Evolutionary conservation across 2,329 filamentous ascomycete genomes (phyloP), one percentile per base, ranked within the genome.

Genomic region (Penicillium fuscoglaucum): DNA sequence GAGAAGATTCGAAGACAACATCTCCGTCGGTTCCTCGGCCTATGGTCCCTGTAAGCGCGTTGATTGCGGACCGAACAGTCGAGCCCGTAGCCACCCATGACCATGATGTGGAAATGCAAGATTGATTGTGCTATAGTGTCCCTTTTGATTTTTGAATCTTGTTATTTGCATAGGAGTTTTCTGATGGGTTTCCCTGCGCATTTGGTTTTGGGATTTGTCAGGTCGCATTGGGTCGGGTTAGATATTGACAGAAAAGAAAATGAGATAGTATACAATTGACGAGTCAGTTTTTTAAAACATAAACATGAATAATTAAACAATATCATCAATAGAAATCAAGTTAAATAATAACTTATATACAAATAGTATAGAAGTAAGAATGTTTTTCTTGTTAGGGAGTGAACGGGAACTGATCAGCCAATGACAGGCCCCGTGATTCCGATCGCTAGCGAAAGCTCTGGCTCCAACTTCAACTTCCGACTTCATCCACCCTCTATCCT

Each of bases 21-120:
- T 65, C 68, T 24, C 66, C 69, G 31, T 68, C 69, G 10, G 57
- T 62, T 31, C 67, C 74, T 51, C 70, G 72, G 24, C 73, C 73
- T n/a, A 69, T 71, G 47, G 71, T 75, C 43, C 80, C 83, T 3
- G 82, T 78, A 57, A 78, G 80, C 48, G 84, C 85, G 71, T 72
- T 87, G 60, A 78, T 83, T 70, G 73, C 81, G 43, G 84, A 87
- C 58, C 70, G 68, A 69, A 82, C 83, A 71, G 77, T 79, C 55
- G 81, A 83, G 61, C 78, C 78, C 19, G 65, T 24, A 61, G 60
- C 46, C 33, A 70, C 67, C 61, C 65, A 72, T 8, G 81, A 84
- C 60, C 77, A 72, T 9, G 85, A 88, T 68, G 82, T 88, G 33
- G 76, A 83, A 53, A 89, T 89, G 86, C 80, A 60, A 56, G 66